These are phyloP conservation scores for Daldinia vernicosa DNA, from an alignment of 495 filamentous ascomycete genomes.

Conservation along the genomic window DNA sequence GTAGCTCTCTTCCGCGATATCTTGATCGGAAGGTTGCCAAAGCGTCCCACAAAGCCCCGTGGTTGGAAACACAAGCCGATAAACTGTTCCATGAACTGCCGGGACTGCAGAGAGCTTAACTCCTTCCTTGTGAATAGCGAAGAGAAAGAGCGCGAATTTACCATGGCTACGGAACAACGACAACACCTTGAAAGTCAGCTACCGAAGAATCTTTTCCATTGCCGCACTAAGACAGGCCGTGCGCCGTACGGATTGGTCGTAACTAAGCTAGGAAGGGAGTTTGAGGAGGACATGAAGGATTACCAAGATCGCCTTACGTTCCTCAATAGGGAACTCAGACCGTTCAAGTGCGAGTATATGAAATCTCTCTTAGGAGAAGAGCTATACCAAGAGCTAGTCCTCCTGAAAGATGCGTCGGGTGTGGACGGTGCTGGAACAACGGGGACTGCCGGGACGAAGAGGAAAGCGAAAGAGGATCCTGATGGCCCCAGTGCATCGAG, in stretches of 20 bases:
- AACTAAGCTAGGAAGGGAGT: slow-evolving; percentile 13
- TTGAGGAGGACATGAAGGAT: background rate
- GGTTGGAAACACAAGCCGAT: slow-evolving; percentile 12
- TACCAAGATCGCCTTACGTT: background rate
- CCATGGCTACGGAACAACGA: background rate
- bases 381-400: slow-evolving; percentile 9
- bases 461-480: slow-evolving; percentile 1
- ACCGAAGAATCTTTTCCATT: background rate
- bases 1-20: slow-evolving; percentile 14
- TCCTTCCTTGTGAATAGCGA: slow-evolving; percentile 6
- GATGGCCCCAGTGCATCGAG: background rate
- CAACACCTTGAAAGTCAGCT: background rate
- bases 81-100: background rate
- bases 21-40: background rate
- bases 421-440: background rate
- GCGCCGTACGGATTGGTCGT: background rate
- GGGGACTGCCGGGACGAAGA: background rate
- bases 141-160: background rate
- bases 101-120: slow-evolving; percentile 7
- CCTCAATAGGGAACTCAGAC: background rate
- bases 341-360: slow-evolving; percentile 10
- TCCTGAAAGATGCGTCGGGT: background rate
- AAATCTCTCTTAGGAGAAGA: slow-evolving; percentile 19
- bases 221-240: background rate
- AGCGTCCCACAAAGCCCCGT: background rate